Conservation (phyloP, 1,139 yeast species). For the Suhomyces bolitotheri region DNA sequence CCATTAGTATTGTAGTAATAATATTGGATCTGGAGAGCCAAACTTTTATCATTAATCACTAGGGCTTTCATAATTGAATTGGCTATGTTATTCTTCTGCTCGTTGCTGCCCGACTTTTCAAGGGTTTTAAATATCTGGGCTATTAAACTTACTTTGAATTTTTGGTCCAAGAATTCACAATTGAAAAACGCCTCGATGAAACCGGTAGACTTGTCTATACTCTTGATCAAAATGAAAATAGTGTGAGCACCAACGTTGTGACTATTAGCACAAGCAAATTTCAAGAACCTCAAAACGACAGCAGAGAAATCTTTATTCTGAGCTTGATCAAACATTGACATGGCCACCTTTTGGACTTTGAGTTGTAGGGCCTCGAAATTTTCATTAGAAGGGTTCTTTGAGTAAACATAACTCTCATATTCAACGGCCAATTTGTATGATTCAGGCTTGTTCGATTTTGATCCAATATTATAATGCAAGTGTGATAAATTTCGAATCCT, state of each 20-base stretch:
- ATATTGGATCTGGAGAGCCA: slow-evolving; percentile 18
- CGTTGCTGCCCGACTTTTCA: slow-evolving; percentile 15
- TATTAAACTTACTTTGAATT: slow-evolving; percentile 7
- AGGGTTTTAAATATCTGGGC: slow-evolving; percentile 13
- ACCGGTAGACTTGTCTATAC: not conserved
- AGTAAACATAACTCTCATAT: slow-evolving; percentile 24
- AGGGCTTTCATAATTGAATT: slow-evolving; percentile 19
- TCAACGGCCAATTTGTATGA: slow-evolving; percentile 22
- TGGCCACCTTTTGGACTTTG: slow-evolving; percentile 21
- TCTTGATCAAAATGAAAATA: slow-evolving; percentile 16
- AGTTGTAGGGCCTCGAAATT: slow-evolving; percentile 15
- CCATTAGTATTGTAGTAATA: slow-evolving; percentile 27
- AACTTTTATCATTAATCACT: slow-evolving; percentile 13
- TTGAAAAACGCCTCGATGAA: slow-evolving; percentile 4
- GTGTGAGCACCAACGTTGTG: slow-evolving; percentile 12
- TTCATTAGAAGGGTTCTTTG: slow-evolving; percentile 12
- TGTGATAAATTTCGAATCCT: slow-evolving; percentile 34
- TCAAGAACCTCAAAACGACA: slow-evolving; percentile 6
- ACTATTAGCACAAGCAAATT: not conserved
- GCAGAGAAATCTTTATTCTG: slow-evolving; percentile 1
- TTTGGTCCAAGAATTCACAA: slow-evolving; percentile 6
- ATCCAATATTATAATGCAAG: slow-evolving; percentile 17
- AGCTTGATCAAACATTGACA: slow-evolving; percentile 7
- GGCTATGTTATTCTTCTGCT: slow-evolving; percentile 16
- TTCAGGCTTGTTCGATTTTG: slow-evolving; percentile 5